Evolutionary conservation across 805 yeast species (phyloP).

Genomic region (Kluyveromyces siamensis): DNA sequence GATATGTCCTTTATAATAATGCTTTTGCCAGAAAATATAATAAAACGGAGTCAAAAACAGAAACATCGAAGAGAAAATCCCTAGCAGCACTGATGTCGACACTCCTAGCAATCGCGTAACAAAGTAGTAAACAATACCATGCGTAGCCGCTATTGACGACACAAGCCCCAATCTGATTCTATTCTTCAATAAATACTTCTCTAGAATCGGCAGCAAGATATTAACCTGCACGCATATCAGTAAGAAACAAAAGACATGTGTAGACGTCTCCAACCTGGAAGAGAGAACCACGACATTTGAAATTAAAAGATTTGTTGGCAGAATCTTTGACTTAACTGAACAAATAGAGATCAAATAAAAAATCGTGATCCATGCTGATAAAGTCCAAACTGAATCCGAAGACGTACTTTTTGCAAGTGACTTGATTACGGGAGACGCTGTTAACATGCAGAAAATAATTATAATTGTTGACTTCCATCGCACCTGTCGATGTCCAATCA

Average conservation of each 20-base stretch:
- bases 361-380: conserved; percentile 70
- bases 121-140: conserved; percentile 18
- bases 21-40: conserved; percentile 25
- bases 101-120: conserved; percentile 16
- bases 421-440: conserved; percentile 82
- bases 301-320: conserved; percentile 75
- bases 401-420: conserved; percentile 84
- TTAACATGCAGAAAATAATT: conserved; percentile 59
- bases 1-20: conserved; percentile 11
- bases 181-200: conserved; percentile 2
- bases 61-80: conserved; percentile 12
- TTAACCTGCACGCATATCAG: conserved; percentile 34
- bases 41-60: conserved; percentile 18
- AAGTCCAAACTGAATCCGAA: conserved; percentile 91
- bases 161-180: conserved; percentile 9
- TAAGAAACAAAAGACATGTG: conserved; percentile 76
- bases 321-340: conserved; percentile 33
- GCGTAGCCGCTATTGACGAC: conserved; percentile 11
- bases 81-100: conserved; percentile 14
- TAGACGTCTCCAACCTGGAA: conserved; percentile 67
- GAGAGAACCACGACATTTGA: conserved; percentile 86
- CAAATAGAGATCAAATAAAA: conserved; percentile 40
- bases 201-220: conserved; percentile 21
- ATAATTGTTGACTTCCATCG: conserved; percentile 57
- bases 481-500: conserved; percentile 7